Percentiles rank a stretch among this genome's conserved stretches.
These are phyloP conservation scores for Fusarium sp. DNA, from an alignment of 2,329 filamentous ascomycete genomes.

Conservation along the genomic window DNA sequence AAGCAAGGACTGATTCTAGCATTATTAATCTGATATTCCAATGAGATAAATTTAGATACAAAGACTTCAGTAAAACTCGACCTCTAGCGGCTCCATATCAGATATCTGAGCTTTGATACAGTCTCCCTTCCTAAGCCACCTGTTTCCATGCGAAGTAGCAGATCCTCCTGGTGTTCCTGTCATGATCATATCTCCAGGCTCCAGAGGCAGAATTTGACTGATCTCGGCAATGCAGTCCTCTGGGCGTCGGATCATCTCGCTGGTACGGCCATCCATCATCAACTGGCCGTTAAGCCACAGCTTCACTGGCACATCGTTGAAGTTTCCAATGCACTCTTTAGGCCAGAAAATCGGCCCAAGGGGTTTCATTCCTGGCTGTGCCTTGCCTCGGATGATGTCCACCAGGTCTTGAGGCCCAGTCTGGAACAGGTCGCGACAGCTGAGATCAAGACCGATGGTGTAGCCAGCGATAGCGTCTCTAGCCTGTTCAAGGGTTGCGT, in stretches of 20 bases:
- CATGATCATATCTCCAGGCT: slow-evolving; percentile 1
- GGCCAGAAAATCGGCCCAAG: not conserved
- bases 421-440: not conserved
- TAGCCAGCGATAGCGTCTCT: not conserved
- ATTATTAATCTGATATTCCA: too few species aligned
- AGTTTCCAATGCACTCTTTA: not conserved
- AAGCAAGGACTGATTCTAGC: too few species aligned
- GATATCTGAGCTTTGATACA: not conserved
- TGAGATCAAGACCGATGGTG: not conserved
- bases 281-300: not conserved
- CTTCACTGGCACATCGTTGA: not conserved
- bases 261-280: not conserved
- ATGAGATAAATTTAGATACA: too few species aligned
- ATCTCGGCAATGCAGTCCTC: not conserved
- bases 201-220: not conserved
- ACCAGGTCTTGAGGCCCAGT: not conserved
- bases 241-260: not conserved
- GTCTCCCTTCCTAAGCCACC: not conserved
- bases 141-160: not conserved
- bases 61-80: not conserved
- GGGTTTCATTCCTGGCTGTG: slow-evolving; percentile 3
- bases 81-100: not conserved
- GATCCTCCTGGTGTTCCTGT: not conserved
- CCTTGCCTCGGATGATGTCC: not conserved
- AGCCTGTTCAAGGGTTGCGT: not conserved